These are phyloP conservation scores for Candida nanaspora DNA, from an alignment of 805 yeast species.

Conservation along the genomic window DNA sequence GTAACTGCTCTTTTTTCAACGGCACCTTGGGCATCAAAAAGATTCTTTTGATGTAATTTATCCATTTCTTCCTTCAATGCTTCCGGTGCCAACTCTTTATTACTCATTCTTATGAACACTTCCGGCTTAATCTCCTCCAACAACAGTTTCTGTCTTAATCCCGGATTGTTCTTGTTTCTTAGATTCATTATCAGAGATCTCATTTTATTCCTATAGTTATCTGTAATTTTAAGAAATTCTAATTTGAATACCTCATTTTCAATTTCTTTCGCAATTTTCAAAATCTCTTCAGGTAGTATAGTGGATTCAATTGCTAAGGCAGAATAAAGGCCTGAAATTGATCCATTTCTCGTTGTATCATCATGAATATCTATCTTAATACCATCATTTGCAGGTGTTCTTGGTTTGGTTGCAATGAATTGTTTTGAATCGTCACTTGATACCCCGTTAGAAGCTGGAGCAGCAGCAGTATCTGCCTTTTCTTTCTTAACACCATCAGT, in stretches of 20 bases:
- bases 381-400: conserved; percentile 79
- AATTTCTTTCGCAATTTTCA: conserved; percentile 59
- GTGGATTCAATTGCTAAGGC: conserved; percentile 80
- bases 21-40: conserved; percentile 97
- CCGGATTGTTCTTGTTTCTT: conserved; percentile 85
- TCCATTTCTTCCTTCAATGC: conserved; percentile 80
- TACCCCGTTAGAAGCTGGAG: conserved; percentile 14
- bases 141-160: conserved; percentile 61
- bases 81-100: conserved; percentile 96
- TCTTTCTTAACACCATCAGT: background rate
- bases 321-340: conserved; percentile 77
- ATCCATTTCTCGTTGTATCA: conserved; percentile 76
- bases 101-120: conserved; percentile 70
- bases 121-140: conserved; percentile 60
- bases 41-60: conserved; percentile 76
- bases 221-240: conserved; percentile 50
- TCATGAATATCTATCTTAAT: conserved; percentile 62
- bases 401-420: conserved; percentile 45
- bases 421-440: conserved; percentile 18
- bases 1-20: conserved; percentile 93
- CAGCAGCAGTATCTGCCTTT: background rate
- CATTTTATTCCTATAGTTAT: conserved; percentile 71
- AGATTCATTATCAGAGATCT: conserved; percentile 83
- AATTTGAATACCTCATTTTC: conserved; percentile 63
- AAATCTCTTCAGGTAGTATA: conserved; percentile 41